These are phyloP conservation scores for Ophiocordyceps camponoti-rufipedis DNA, from an alignment of 2,329 filamentous ascomycete species.

Conservation along the genomic window DNA sequence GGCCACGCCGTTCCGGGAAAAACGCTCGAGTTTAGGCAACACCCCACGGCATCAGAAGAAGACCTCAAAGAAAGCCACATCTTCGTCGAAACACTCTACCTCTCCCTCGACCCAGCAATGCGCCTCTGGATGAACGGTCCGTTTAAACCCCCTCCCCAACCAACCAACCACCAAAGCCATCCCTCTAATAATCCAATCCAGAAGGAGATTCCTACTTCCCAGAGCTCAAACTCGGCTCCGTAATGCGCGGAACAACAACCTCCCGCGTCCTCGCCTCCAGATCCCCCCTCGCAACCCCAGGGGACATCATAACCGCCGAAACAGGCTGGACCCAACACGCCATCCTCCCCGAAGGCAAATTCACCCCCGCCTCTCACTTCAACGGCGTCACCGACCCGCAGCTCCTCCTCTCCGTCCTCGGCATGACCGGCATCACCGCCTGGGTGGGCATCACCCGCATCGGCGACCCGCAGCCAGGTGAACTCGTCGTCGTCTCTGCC, in stretches of 20 bases:
- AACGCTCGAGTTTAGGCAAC: slow-evolving; percentile 39
- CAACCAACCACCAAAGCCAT: no score
- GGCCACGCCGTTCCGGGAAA: slow-evolving; percentile 40
- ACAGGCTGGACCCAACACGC: slow-evolving; percentile 51
- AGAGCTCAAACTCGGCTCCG: slow-evolving; percentile 47
- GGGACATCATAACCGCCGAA: slow-evolving; percentile 35
- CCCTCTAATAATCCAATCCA: no score
- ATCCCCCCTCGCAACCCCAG: slow-evolving; percentile 31
- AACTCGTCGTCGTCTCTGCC: slow-evolving; percentile 61
- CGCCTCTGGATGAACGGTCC: slow-evolving; percentile 48
- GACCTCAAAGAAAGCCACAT: slow-evolving; percentile 46
- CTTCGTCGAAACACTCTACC: slow-evolving; percentile 40
- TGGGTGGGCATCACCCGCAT: slow-evolving; percentile 59
- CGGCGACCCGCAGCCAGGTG: slow-evolving; percentile 46
- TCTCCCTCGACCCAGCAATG: slow-evolving; percentile 62
- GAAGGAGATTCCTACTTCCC: slow-evolving; percentile 42
- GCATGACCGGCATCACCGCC: slow-evolving; percentile 54
- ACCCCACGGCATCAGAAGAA: slow-evolving; percentile 28
- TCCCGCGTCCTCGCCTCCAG: slow-evolving; percentile 44
- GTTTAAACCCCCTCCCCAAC: slow-evolving; percentile 3
- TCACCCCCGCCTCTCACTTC: slow-evolving; percentile 21
- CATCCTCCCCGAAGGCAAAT: slow-evolving; percentile 33
- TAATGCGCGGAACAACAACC: slow-evolving; percentile 47
- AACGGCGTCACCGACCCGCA: slow-evolving; percentile 26
- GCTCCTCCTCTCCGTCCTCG: slow-evolving; percentile 43